Percentiles rank a stretch among this genome's conserved stretches.
Evolutionary conservation across 176 grass and related monocot species (phyloP).

Genomic region (Coix lacrymajobi): DNA sequence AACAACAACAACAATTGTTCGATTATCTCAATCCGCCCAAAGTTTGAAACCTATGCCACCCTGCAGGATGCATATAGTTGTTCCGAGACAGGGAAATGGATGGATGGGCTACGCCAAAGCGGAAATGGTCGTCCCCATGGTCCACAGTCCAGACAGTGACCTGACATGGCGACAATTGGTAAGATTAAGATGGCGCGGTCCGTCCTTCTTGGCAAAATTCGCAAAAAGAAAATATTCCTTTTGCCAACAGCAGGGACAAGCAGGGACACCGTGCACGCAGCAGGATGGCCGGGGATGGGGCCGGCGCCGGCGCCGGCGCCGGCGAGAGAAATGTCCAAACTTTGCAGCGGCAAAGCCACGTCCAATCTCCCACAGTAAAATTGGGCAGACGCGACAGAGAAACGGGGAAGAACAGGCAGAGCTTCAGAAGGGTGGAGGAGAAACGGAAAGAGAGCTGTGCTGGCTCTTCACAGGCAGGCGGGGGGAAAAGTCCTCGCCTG

Average conservation of each 20-base stretch:
- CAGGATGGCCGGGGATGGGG: no score
- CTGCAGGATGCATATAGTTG: not conserved
- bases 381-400: no score
- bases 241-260: conserved; percentile 14
- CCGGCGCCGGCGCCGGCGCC: no score
- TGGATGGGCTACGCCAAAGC: not conserved
- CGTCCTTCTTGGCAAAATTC: not conserved
- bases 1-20: no score
- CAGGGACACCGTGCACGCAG: not conserved
- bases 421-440: not conserved
- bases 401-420: not conserved
- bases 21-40: no score
- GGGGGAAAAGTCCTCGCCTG: no score
- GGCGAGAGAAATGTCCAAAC: not conserved
- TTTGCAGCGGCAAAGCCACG: conserved; percentile 22
- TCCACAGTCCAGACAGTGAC: not conserved
- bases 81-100: not conserved
- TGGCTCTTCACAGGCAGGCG: not conserved
- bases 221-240: not conserved
- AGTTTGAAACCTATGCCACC: not conserved
- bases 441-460: not conserved
- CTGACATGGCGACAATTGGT: not conserved
- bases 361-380: conserved; percentile 28
- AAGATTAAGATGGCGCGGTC: not conserved
- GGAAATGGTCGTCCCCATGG: not conserved